A percentile compares a stretch with the other conserved stretches of the same genome.
Conservation (phyloP, 2,329 filamentous ascomycete genomes). For the Aspergillus fischeri region DNA sequence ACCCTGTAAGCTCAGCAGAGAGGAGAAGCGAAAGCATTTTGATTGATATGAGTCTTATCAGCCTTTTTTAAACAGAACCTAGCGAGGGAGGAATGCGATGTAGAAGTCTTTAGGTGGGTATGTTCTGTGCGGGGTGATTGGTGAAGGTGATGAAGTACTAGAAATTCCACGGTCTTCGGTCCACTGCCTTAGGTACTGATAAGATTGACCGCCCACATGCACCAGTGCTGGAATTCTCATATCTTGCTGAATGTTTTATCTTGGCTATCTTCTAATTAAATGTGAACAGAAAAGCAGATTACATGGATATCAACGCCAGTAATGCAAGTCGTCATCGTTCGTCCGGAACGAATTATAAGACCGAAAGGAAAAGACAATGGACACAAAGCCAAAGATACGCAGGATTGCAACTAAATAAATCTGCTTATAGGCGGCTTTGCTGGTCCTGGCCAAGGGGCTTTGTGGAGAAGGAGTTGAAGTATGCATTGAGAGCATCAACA, state of each 20-base stretch:
- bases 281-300: conserved; percentile 11
- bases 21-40: conserved; percentile 40
- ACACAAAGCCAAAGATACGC: conserved; percentile 10
- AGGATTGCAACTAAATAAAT: conserved; percentile 2
- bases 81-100: background rate
- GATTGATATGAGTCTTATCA: background rate
- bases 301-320: conserved; percentile 21
- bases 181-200: background rate
- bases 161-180: background rate
- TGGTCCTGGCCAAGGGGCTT: conserved; percentile 45
- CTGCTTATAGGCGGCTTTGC: conserved; percentile 30
- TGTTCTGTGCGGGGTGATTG: background rate
- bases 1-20: conserved; percentile 37
- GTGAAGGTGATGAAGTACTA: background rate
- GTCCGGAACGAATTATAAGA: conserved; percentile 13
- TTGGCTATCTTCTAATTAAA: background rate
- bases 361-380: conserved; percentile 16
- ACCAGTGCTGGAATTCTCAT: background rate
- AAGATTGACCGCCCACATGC: background rate
- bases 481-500: conserved; percentile 74
- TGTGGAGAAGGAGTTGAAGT: conserved; percentile 70
- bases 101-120: background rate
- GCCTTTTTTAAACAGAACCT: background rate
- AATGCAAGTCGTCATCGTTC: conserved; percentile 21
- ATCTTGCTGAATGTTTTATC: background rate